Base-by-base conservation (phyloP, 345 rosid genomes). In the Moringa oleifera region DNA sequence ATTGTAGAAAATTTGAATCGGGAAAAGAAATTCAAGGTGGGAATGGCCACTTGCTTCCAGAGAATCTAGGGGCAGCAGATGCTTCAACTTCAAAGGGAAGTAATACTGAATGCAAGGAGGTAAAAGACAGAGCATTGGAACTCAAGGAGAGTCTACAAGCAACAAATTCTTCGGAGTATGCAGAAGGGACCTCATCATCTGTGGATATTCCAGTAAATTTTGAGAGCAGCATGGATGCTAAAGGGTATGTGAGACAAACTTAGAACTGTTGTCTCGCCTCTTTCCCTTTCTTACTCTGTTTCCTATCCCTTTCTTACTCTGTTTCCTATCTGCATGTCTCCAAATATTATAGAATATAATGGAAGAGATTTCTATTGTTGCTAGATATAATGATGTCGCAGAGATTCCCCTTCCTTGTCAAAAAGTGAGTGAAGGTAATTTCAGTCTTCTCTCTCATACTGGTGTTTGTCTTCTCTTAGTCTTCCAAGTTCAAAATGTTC, bases 101-200 rank as follows among this genome's bases (percentile, higher is more conserved):
- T 19, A 55, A 65, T 24, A 58, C 54, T 53, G 58, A 61, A 59
- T 61, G 49, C 61, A 59, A 61, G 67, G 79, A 72, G 65, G 74
- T 56, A 5, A 63, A 63, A 23, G 73, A 53, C 45, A 61, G 16
- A 63, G 58, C 62, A 41, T 19, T 21, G 19, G 62, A 58, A 17
- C 28, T 18, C 3, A 58, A 22, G 45, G 59, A 28, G 59, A 23
- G 23, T 23, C 72, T 54, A 33, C 62, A 71, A 63, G 22, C 54
- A 54, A 49, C 62, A 23, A 2, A 19, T 51, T 62, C 61, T 55
- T 22, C 59, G 11, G 66, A 52, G 31, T 73, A 67, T 58, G 68
- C 63, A n/a, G 83, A 67, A 59, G 81, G 80, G 73, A 70, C 73
- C 15, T 71, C 78, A 51, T 80, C 81, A 37, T 66, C 81, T 45